A percentile compares a stretch with the other conserved stretches of the same genome.
Conservation (phyloP, 1,284 basidiomycete species). For the Rhodotorula sp. region DNA sequence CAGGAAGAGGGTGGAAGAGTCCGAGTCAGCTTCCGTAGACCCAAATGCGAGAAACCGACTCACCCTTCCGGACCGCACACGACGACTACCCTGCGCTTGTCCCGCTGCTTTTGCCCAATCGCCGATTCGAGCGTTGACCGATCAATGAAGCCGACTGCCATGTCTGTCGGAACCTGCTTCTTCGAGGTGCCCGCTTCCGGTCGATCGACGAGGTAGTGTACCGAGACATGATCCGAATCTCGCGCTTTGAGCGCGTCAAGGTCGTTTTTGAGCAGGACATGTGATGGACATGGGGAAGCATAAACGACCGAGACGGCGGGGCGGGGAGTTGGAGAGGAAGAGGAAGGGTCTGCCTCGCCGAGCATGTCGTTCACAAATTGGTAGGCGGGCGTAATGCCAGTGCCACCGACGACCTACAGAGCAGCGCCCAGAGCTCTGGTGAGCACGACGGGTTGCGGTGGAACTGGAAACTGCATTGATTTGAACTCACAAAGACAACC, state of each 20-base stretch:
- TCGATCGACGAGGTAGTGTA: slow-evolving; percentile 64
- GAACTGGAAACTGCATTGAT: too few relatives aligned
- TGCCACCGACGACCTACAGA: slow-evolving; percentile 72
- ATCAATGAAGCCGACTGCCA: slow-evolving; percentile 59
- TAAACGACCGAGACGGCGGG: slow-evolving; percentile 63
- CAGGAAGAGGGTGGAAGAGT: too few relatives aligned
- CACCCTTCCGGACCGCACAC: slow-evolving; percentile 72
- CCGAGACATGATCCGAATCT: slow-evolving; percentile 58
- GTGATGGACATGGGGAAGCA: slow-evolving; percentile 59
- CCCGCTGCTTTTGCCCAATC: slow-evolving; percentile 45
- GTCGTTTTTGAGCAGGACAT: slow-evolving; percentile 64
- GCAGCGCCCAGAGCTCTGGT: too few relatives aligned
- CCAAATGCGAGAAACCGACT: slow-evolving; percentile 7
- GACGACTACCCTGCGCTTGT: slow-evolving; percentile 22
- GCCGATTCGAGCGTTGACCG: slow-evolving; percentile 55
- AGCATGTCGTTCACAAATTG: slow-evolving; percentile 51
- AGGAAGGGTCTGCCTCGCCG: slow-evolving; percentile 21
- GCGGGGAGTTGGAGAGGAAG: slow-evolving; percentile 25
- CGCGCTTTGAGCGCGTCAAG: slow-evolving; percentile 56
- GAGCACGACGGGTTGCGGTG: too few relatives aligned
- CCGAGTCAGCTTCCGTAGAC: slow-evolving; percentile 10
- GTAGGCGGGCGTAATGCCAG: slow-evolving; percentile 74
- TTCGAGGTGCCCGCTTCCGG: slow-evolving; percentile 41
- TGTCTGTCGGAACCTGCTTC: slow-evolving; percentile 21
- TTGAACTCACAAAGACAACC: slow-evolving; percentile 64